Base-by-base conservation (phyloP, 1,284 basidiomycete species). In the Amylostereum areolatum region DNA sequence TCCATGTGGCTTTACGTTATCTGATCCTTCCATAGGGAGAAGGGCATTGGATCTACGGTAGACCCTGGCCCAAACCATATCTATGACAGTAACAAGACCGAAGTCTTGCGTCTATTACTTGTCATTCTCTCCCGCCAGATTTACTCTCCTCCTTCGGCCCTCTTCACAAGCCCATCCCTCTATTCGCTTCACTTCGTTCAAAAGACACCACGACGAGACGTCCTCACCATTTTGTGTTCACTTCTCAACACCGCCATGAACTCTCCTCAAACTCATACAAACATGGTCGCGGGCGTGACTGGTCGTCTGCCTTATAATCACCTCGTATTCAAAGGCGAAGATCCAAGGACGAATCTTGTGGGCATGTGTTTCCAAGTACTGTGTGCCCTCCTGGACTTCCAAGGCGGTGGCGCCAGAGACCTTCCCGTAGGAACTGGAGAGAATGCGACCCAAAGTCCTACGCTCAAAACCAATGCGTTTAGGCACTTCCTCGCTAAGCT, bases 401-500 rank as follows among this genome's bases (percentile, higher is more conserved):
- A 91, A 63, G 81, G 85, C 58, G 86, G 83, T 5, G 73, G 73
- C 31, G 85, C 85, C 3, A 72, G 77, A 53, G 87, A 90, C 55
- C 59, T 62, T 35, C 54, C 65, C 5, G 56, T 62, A 25, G 71
- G 64, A 25, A 62, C 54, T 5, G 69, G 65, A 9, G 83, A 85
- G 30, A 62, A 61, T 5, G 67, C 73, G 52, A 64, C 59, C 10
- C 68, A 67, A 3, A 66, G 70, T 0, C 86, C 87, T 0, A 81
- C 81, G 1, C 66, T 76, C 18, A 81, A 83, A 55, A 87, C 89
- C 11, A 97, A 97, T 64, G 81, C 90, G 8, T 97, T 96, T 65
- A 76, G 89, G 48, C 92, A 90, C 66, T 96, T 94, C 64, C 66
- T 96, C 45, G 86, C 90, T 49, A 96, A 95, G 66, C 67, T 97